A percentile compares a stretch with the other conserved stretches of the same genome.
These are phyloP conservation scores for Oryza punctata DNA, from an alignment of 176 grass and related monocot species.

Conservation along the genomic window DNA sequence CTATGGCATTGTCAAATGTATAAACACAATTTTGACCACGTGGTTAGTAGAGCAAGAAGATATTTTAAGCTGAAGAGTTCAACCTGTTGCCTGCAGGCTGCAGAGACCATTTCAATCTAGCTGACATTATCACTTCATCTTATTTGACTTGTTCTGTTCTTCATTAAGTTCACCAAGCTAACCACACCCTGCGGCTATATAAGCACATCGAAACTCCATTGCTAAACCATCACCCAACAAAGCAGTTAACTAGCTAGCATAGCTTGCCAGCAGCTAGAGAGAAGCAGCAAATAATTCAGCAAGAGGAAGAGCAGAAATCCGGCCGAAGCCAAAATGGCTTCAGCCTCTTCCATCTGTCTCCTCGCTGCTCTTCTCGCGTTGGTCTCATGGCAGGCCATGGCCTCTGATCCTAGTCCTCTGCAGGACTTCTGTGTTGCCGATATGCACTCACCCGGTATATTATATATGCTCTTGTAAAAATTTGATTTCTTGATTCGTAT, in stretches of 20 bases:
- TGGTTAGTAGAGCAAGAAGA: background rate
- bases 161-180: background rate
- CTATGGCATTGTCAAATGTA: background rate
- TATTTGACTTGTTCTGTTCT: background rate
- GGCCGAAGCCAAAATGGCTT: background rate
- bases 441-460: background rate
- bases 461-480: background rate
- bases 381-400: conserved; percentile 4
- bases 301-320: background rate
- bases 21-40: background rate
- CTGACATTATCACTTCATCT: background rate
- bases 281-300: no score
- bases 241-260: background rate
- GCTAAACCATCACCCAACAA: background rate
- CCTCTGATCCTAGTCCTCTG: conserved; percentile 8
- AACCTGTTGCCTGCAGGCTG: no score
- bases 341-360: background rate
- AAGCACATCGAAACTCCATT: background rate
- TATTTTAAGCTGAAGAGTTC: background rate
- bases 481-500: no score
- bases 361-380: background rate
- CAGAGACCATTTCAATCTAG: background rate
- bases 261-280: no score
- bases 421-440: conserved; percentile 18
- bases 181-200: background rate